Evolutionary conservation across 164 flowering plant genomes (phyloP).

Genomic region (Dillenia suffruticosa): DNA sequence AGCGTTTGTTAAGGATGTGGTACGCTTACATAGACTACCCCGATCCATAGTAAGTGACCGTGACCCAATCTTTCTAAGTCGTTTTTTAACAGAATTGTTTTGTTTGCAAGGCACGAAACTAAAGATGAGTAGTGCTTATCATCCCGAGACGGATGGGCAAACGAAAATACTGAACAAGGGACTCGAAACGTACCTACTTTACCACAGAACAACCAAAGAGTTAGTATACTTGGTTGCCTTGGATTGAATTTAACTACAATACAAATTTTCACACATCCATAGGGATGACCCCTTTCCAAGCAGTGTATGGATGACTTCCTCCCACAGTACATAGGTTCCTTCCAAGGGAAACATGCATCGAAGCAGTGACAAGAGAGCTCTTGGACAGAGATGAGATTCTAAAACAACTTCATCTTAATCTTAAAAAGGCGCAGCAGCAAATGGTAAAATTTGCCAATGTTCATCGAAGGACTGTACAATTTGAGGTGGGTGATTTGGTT

Average conservation of each 20-base stretch:
- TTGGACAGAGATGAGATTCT: too few relatives aligned
- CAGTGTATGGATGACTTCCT: too few relatives aligned
- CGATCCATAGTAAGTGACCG: not conserved
- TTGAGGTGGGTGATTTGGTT: too few relatives aligned
- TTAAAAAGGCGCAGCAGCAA: too few relatives aligned
- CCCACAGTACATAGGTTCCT: too few relatives aligned
- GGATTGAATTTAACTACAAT: not conserved
- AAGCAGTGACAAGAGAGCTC: too few relatives aligned
- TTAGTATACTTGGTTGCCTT: not conserved
- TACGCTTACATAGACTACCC: not conserved
- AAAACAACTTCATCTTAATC: too few relatives aligned
- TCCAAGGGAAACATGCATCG: too few relatives aligned
- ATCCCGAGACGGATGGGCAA: not conserved
- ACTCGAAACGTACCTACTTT: not conserved
- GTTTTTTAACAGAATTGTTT: not conserved
- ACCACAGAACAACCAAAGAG: not conserved
- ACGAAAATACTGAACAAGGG: not conserved
- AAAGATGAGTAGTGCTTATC: not conserved
- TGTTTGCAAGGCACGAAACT: not conserved
- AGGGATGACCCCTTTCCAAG: not conserved
- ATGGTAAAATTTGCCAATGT: too few relatives aligned
- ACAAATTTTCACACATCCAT: not conserved
- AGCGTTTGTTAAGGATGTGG: not conserved
- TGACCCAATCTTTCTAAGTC: not conserved
- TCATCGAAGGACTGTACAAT: too few relatives aligned